Evolutionary conservation across 257 asterid species (phyloP).

Genomic region (Penstemon davidsonii): DNA sequence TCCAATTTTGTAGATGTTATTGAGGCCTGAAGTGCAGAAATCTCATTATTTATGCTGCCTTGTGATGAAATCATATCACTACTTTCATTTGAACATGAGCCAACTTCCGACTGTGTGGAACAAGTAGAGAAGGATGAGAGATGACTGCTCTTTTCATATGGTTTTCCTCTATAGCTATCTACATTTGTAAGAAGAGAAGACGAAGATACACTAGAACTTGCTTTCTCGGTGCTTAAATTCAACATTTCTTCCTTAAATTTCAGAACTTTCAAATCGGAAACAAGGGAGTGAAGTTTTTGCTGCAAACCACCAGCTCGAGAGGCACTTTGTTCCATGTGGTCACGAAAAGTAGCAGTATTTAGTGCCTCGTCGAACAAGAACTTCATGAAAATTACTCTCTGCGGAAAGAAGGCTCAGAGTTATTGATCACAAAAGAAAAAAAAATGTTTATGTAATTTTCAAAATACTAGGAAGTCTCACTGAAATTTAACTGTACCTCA

Average conservation of each 20-base stretch:
- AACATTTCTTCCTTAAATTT: slow-evolving; percentile 65
- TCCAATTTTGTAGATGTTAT: slow-evolving; percentile 61
- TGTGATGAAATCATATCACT: too few relatives aligned
- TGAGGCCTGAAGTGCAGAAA: slow-evolving; percentile 57
- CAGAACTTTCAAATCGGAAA: slow-evolving; percentile 57
- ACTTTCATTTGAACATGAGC: too few relatives aligned
- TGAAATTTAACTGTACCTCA: too few relatives aligned
- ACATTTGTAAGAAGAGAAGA: too few relatives aligned
- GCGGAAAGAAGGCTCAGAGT: slow-evolving; percentile 40
- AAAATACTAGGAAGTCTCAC: too few relatives aligned
- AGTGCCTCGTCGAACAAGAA: slow-evolving; percentile 84
- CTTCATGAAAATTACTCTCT: slow-evolving; percentile 82
- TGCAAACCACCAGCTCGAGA: slow-evolving; percentile 65
- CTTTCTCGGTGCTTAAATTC: slow-evolving; percentile 46
- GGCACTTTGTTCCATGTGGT: slow-evolving; percentile 73
- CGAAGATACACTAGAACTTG: slow-evolving; percentile 45
- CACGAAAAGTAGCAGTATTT: slow-evolving; percentile 64
- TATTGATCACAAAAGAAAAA: slow-evolving; percentile 2
- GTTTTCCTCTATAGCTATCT: too few relatives aligned
- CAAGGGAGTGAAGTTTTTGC: slow-evolving; percentile 65
- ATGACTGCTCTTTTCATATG: too few relatives aligned
- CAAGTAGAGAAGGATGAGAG: too few relatives aligned
- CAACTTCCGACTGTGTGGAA: too few relatives aligned
- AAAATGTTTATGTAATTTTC: too few relatives aligned
- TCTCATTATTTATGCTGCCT: too few relatives aligned